Evolutionary conservation across 1,139 yeast genomes (phyloP), one percentile per base, ranked within the genome.

Genomic region (Protomyces macrosporus): DNA sequence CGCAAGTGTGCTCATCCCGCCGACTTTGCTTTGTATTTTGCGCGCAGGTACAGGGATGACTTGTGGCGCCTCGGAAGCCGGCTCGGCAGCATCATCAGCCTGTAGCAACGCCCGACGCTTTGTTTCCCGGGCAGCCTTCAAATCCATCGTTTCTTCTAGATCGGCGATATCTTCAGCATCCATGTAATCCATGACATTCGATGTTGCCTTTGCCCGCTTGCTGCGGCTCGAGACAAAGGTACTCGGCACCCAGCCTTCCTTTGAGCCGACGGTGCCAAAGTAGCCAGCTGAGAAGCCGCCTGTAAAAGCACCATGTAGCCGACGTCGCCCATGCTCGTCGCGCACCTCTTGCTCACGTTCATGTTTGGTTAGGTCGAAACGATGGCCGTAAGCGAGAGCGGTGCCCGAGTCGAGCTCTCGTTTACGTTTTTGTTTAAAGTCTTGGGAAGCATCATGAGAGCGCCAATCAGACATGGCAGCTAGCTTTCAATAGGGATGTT

Each of bases 211-310:
- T 5, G 70, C 69, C 62, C 69, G 67, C 36, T 68, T 66, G 10
- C 59, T 66, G 45, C 72, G 66, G 5, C 72, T 67, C 12, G 71
- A 68, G 37, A 66, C 67, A 66, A 70, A 73, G 16, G 69, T 51
- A 16, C 68, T 66, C 5, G 76, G 76, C 2, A 71, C 67, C 75
- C 76, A 74, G 14, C 71, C 71, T 59, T 74, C 76, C 53, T 72
- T 71, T 4, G 75, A 72, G 6, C 76, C 76, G 1, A 74, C 76
- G 0, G 75, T 69, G 55, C 74, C 72, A 68, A 67, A 72, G 57
- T 73, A 74, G 2, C 76, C 76, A 4, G 76, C 76, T 2, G 73
- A 70, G 66, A 71, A 74, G 12, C 76, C 76, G 4, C 76, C 76
- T 1, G 74, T 72, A 65, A 73, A 74, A 3, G 76, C 76, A 1